Evolutionary conservation across 345 rosid genomes (phyloP).

Genomic region (Pistacia integerrima): DNA sequence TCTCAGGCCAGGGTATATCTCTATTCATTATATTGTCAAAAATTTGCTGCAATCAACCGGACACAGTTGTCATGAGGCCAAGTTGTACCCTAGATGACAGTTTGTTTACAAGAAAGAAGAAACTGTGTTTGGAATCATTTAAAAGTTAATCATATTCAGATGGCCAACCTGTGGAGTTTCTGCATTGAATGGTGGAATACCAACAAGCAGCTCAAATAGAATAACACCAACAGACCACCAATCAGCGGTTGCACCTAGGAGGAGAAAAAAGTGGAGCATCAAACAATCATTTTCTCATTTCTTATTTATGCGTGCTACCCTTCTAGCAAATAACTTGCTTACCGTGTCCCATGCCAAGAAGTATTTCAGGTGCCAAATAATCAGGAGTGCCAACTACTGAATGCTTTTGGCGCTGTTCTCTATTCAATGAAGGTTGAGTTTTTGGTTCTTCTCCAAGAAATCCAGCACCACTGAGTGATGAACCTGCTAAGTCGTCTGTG

Average conservation of each 20-base stretch:
- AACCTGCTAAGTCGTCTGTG: conserved; percentile 90
- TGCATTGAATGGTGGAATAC: conserved; percentile 96
- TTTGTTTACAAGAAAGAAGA: background rate
- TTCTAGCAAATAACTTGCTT: conserved; percentile 23
- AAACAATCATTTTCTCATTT: conserved; percentile 4
- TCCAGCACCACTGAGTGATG: conserved; percentile 57
- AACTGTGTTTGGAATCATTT: background rate
- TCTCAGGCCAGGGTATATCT: conserved; percentile 87
- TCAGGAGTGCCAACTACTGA: conserved; percentile 93
- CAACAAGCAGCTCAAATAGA: conserved; percentile 90
- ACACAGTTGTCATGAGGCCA: conserved; percentile 10
- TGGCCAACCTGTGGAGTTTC: conserved; percentile 77
- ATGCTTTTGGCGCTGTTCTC: conserved; percentile 73
- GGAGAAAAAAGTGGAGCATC: conserved; percentile 21
- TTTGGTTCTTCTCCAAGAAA: conserved; percentile 56
- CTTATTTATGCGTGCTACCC: conserved; percentile 10
- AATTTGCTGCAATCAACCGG: conserved; percentile 64
- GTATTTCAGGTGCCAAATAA: conserved; percentile 98
- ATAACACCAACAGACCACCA: conserved; percentile 99
- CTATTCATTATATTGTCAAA: conserved; percentile 92
- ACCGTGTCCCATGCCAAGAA: conserved; percentile 99
- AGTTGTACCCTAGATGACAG: background rate
- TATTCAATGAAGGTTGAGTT: conserved; percentile 38
- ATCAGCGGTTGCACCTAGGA: conserved; percentile 89
- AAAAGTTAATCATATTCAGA: background rate